Evolutionary conservation across 257 asterid species (phyloP), one percentile per base, ranked within the genome.

Genomic region (Salvia miltiorrhiza): DNA sequence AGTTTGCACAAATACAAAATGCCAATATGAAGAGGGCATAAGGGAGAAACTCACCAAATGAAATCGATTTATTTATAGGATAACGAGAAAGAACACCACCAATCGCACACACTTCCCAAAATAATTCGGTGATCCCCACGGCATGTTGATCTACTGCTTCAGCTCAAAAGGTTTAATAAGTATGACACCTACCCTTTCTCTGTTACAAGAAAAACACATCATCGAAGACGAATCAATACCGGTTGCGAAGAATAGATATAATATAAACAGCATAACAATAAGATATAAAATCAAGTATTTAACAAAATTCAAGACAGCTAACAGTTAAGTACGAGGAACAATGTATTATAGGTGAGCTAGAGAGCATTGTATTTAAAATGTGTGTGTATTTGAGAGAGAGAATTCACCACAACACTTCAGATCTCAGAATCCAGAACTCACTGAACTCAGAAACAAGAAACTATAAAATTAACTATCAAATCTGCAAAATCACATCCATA

Each of bases 11-110:
- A 13, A 24, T 23, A 23, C 2, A 7, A 59, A 19, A 40, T 8
- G 3, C 2, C 45, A 54, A n/a, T 26, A 2, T 1, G n/a, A 49
- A 44, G 24, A 70, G 3, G 14, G 16, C 3, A 50, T 4, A 48
- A 32, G 26, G 62, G 47, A 33, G 11, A 28, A 39, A 78, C 96
- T 81, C 80, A 87, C 96, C 90, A 28, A 78, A 61, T 43, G 65
- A 73, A 76, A 71, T 9, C 10, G 33, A 76, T 40, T 79, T 88
- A 76, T 40, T 79, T 88, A 90, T 73, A 88, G 90, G 69, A 90
- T 90, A 50, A 90, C 86, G 17, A 83, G 96, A 56, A 84, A 86
- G 79, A 86, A 88, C 64, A 78, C 90, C 17, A 81, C 82, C 76
- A 90, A 77, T 70, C 78, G 86, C 76, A 86, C 77, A 71, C 84